Evolutionary conservation across 768 basidiomycete genomes (phyloP).

Genomic region (Hemileccinum rubropunctum): DNA sequence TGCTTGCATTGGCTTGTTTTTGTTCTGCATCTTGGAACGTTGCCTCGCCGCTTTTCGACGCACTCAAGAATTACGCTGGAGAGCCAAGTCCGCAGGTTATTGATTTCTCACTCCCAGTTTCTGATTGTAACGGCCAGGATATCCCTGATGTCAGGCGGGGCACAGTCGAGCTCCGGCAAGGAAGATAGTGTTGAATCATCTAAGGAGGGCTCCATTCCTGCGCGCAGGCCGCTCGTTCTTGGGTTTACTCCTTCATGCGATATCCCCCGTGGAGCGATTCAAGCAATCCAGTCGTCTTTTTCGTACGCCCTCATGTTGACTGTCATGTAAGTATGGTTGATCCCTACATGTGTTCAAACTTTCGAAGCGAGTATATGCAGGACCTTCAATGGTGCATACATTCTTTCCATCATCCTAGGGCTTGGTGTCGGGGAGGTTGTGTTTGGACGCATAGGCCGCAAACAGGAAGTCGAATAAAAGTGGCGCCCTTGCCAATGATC

Average conservation of each 20-base stretch:
- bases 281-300: conserved; percentile 60
- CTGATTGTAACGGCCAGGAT: conserved; percentile 12
- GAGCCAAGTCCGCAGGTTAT: conserved; percentile 42
- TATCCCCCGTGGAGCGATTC: conserved; percentile 63
- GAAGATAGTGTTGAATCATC: not conserved
- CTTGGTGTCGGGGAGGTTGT: conserved; percentile 71
- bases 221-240: conserved; percentile 33
- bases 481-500: not conserved
- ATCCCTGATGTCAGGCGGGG: not conserved
- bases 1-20: conserved; percentile 67
- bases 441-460: conserved; percentile 54
- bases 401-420: conserved; percentile 70
- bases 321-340: conserved; percentile 57
- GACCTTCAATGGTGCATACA: conserved; percentile 80
- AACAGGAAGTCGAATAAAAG: not conserved
- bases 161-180: not conserved
- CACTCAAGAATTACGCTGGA: conserved; percentile 57
- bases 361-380: conserved; percentile 38
- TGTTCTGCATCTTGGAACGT: conserved; percentile 70
- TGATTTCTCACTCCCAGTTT: not conserved
- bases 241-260: conserved; percentile 73
- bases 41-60: conserved; percentile 59
- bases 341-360: not conserved
- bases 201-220: not conserved
- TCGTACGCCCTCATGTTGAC: conserved; percentile 76